Conservation (phyloP, 108 stramenopile genomes). For the Nitzschia inconspicua region DNA sequence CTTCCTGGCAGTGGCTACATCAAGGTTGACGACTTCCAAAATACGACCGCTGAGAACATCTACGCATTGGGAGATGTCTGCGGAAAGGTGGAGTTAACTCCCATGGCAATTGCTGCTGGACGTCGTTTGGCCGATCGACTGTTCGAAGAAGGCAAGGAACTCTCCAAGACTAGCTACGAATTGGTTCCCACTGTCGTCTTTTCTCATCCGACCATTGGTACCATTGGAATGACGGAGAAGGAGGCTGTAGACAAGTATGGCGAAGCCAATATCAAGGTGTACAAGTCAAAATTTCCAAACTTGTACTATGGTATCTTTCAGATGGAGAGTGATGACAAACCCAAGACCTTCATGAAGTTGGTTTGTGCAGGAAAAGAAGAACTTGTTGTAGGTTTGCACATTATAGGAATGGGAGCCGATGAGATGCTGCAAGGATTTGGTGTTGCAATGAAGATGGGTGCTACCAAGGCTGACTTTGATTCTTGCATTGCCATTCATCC, state of each 20-base stretch:
- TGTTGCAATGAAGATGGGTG: conserved; percentile 90
- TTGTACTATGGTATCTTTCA: conserved; percentile 85
- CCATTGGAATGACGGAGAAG: conserved; percentile 82
- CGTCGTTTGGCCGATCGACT: conserved; percentile 87
- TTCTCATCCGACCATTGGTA: conserved; percentile 86
- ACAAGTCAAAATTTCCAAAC: conserved; percentile 88
- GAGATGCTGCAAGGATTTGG: conserved; percentile 95
- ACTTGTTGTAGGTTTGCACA: conserved; percentile 90
- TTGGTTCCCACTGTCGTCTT: conserved; percentile 90
- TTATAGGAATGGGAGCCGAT: conserved; percentile 91
- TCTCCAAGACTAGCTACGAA: conserved; percentile 65
- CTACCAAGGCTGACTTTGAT: conserved; percentile 97
- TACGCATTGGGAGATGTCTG: conserved; percentile 93
- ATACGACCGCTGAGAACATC: conserved; percentile 74
- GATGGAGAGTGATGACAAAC: conserved; percentile 81
- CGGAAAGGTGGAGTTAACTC: conserved; percentile 86
- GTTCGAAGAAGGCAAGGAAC: conserved; percentile 33
- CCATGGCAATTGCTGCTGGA: conserved; percentile 93
- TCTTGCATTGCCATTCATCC: conserved; percentile 94
- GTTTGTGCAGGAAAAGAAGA: conserved; percentile 85
- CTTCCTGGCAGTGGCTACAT: conserved; percentile 41
- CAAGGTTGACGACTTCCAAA: conserved; percentile 80
- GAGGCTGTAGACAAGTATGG: conserved; percentile 88
- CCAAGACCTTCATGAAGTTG: conserved; percentile 89
- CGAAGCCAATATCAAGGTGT: conserved; percentile 85